Evolutionary conservation across 805 yeast species (phyloP), one percentile per base, ranked within the genome.

Genomic region (Suhomyces sp.): DNA sequence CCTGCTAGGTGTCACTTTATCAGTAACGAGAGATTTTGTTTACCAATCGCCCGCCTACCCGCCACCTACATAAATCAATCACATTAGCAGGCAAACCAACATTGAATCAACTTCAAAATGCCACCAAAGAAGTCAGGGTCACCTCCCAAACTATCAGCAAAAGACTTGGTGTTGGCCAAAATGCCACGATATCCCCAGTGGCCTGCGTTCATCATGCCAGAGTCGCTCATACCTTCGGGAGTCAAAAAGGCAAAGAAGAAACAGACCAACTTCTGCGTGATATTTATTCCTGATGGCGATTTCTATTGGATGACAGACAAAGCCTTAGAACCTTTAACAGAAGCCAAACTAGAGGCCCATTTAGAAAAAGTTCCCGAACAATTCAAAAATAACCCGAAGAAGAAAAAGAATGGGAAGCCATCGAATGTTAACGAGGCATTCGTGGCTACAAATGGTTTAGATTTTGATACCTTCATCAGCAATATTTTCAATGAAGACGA

Each of bases 131-230:
- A 48, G 33, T 30, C 38, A 25, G 29, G 45, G 11, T 21, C 42
- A 6, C 15, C 45, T 13, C 23, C 32, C 13, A 39, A 43, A 22
- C 56, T 58, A 33, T 47, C 50, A 26, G 60, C 69, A 10, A 58
- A 58, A 34, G 68, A 62, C 32, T 48, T 65, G 48, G 76, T 72
- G 6, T 53, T 69, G 37, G 69, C 74, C 31, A 70, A 68, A 39
- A 63, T 69, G 66, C 58, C 62, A 11, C 63, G 69, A 13, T 72
- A 56, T 44, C 70, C 73, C 1, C 64, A 68, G 11, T 72, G 78
- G 78, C 78, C 78, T 6, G 67, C 74, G 10, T 65, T 70, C 31
- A 65, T 72, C 33, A 63, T 61, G 67, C 74, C 76, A 2, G 43
- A 47, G 14, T 54, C 53, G 22, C 48, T 62, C 47, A 58, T 66